These are phyloP conservation scores for Collybia nuda DNA, from an alignment of 768 basidiomycete species.

Conservation along the genomic window DNA sequence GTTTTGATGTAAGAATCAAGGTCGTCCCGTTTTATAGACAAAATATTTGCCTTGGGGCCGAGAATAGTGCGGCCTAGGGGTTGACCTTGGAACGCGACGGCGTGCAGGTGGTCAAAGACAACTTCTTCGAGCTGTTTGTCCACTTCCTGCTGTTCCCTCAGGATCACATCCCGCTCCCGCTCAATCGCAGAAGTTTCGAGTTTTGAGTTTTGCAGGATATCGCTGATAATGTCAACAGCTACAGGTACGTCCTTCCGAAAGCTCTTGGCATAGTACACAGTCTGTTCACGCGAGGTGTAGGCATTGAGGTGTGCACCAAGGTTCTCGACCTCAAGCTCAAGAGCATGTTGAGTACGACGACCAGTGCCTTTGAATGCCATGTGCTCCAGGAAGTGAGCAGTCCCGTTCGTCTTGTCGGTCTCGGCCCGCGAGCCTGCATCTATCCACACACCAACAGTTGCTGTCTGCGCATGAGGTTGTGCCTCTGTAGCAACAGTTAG, in stretches of 20 bases:
- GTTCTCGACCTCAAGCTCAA: constrained; percentile 98
- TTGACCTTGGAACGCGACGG: constrained; percentile 95
- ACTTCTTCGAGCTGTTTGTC: constrained; percentile 99
- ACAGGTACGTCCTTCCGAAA: constrained; percentile 93
- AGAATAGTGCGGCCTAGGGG: constrained; percentile 96
- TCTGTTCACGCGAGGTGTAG: constrained; percentile 98
- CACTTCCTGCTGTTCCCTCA: constrained; percentile 98
- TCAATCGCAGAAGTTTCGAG: constrained; percentile 86
- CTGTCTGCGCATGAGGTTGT: constrained; percentile 89
- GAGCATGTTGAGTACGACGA: constrained; percentile 80
- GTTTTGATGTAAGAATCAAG: constrained; percentile 90
- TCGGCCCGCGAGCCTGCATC: constrained; percentile 98
- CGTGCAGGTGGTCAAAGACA: constrained; percentile 96
- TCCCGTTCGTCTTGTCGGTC: constrained; percentile 92
- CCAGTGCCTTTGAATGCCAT: constrained; percentile 98
- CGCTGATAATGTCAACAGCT: constrained; percentile 95
- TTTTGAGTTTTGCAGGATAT: constrained; percentile 97
- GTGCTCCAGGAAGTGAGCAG: constrained; percentile 98
- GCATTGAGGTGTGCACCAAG: constrained; percentile 97
- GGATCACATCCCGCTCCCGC: constrained; percentile 93
- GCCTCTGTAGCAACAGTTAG: constrained; percentile 93
- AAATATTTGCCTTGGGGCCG: constrained; percentile 93
- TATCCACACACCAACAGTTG: constrained; percentile 99
- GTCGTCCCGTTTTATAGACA: constrained; percentile 92
- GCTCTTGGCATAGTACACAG: constrained; percentile 98